Conservation (phyloP, 1,284 basidiomycete genomes). For the Austroboletus niveus region DNA sequence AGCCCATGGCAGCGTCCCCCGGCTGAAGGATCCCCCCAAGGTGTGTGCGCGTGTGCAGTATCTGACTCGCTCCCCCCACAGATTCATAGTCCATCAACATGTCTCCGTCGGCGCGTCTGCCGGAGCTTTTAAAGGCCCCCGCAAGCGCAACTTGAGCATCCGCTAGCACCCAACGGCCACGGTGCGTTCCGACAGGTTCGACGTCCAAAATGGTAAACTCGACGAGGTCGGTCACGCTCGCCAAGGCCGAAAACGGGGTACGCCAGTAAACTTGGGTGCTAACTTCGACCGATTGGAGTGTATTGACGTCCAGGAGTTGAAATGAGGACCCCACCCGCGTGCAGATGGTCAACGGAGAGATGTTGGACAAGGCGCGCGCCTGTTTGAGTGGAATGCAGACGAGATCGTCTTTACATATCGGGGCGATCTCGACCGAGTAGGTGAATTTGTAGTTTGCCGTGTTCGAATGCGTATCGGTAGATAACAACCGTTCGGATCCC, state of each 20-base stretch:
- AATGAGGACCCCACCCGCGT: constrained; percentile 90
- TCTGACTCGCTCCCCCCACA: constrained; percentile 62
- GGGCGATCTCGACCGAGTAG: constrained; percentile 96
- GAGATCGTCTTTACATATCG: constrained; percentile 97
- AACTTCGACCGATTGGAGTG: constrained; percentile 84
- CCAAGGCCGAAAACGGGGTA: constrained; percentile 81
- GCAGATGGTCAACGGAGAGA: constrained; percentile 85
- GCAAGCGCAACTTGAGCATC: constrained; percentile 93
- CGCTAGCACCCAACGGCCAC: constrained; percentile 82
- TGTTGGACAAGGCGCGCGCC: constrained; percentile 83
- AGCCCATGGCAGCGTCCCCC: constrained; percentile 91
- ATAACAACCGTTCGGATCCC: constrained; percentile 91
- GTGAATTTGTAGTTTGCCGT: constrained; percentile 98
- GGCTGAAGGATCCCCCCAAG: constrained; percentile 94
- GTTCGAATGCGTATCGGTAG: constrained; percentile 87
- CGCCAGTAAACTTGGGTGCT: constrained; percentile 88
- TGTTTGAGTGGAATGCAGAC: constrained; percentile 85
- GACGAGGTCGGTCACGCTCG: constrained; percentile 80
- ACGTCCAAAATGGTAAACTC: constrained; percentile 97
- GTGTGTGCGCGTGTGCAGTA: constrained; percentile 96
- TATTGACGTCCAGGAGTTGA: constrained; percentile 87
- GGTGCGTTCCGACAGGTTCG: constrained; percentile 72
- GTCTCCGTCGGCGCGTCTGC: constrained; percentile 39
- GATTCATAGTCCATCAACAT: constrained; percentile 60
- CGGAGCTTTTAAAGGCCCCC: constrained; percentile 65